Evolutionary conservation across 148 eudicot genomes (phyloP), one percentile per base, ranked within the genome.

Genomic region (Camellia lanceoleosa): DNA sequence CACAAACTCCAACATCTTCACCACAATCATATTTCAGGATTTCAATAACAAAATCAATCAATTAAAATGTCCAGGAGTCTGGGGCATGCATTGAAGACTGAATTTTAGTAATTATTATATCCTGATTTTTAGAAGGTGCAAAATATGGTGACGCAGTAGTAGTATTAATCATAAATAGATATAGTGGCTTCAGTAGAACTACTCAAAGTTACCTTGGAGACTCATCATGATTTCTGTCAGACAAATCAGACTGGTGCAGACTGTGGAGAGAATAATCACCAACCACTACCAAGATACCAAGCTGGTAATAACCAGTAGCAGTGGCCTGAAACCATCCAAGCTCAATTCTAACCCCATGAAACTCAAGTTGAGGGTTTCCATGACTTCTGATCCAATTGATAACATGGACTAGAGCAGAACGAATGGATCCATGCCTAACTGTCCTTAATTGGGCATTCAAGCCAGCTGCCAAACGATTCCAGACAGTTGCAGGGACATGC

Each of bases 291-390:
- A 91, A 84, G 47, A 90, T 88, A 51, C 97, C 95, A 71, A 93
- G 80, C 84, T 93, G 95, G 81, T 90, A 89, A 70, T 89, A 93
- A 44, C 97, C 93, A 77, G 91, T 89, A 68, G 91, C 88, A 66
- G 95, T 91, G 79, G 93, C 91, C 74, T 93, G 97, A 83, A 93
- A 91, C 97, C 95, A 90, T 7, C 95, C 95, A 14, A 93, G 91
- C 81, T 93, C 92, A 73, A 93, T 89, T 81, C 87, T 87, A 41
- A 89, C 93, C 38, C 95, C 93, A 82, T 93, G 97, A 80, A 91
- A 91, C 83, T 90, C 92, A 69, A 93, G 89, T 69, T 93, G 97
- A 44, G 95, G 91, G 85, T 93, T 91, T 63, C 85, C 97, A 80
- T 93, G 95, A 86, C 88, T 93, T 78, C 61, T 82, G 20, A 91